Evolutionary conservation across 176 grass and related monocot species (phyloP).

Genomic region (Saccharum spontaneum): DNA sequence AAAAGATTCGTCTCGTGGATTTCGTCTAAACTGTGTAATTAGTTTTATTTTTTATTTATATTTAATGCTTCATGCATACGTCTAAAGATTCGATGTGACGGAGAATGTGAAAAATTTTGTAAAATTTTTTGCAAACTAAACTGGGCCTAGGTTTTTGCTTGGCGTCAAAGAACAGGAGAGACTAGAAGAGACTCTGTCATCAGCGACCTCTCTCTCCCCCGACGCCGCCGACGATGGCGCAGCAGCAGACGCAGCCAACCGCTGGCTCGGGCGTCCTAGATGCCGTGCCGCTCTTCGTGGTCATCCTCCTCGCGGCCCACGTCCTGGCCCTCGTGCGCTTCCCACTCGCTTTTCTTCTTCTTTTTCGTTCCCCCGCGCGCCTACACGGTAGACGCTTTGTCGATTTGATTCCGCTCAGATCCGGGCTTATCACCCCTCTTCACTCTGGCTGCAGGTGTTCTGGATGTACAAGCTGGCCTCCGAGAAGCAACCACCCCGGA

Average conservation of each 20-base stretch:
- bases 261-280: constrained; percentile 27
- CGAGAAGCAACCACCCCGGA: constrained; percentile 42
- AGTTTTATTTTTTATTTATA: too few relatives aligned
- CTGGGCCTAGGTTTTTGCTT: too few relatives aligned
- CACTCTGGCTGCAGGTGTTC: constrained; percentile 40
- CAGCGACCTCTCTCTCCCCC: neutral
- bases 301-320: constrained; percentile 44
- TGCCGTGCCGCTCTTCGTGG: constrained; percentile 40
- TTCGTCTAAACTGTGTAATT: too few relatives aligned
- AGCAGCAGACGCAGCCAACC: neutral
- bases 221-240: constrained; percentile 20
- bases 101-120: too few relatives aligned
- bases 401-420: neutral
- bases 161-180: too few relatives aligned
- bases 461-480: constrained; percentile 65
- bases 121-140: too few relatives aligned
- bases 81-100: too few relatives aligned
- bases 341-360: neutral
- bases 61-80: too few relatives aligned
- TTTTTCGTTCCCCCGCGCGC: neutral
- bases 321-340: constrained; percentile 43
- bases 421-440: neutral
- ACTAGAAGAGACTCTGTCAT: neutral
- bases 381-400: neutral
- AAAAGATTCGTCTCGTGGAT: too few relatives aligned